These are phyloP conservation scores for Cenchrus fungigraminus DNA, from an alignment of 176 grass and related monocot genomes.

Conservation along the genomic window DNA sequence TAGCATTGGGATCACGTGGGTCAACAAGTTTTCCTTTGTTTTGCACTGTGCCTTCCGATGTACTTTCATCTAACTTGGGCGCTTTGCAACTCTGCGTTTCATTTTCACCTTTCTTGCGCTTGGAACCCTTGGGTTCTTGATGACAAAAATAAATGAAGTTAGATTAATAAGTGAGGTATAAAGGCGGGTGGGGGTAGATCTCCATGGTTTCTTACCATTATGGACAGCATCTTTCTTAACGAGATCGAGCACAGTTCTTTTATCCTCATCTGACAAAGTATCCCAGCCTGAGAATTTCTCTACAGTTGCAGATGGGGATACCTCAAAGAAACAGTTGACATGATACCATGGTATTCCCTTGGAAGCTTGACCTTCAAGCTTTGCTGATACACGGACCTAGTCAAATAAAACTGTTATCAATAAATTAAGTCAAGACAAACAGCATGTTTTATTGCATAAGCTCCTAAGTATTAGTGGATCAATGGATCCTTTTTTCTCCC, in stretches of 20 bases:
- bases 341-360: constrained; percentile 81
- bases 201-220: constrained; percentile 46
- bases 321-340: constrained; percentile 70
- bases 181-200: neutral
- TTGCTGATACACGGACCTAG: constrained; percentile 85
- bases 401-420: constrained; percentile 37
- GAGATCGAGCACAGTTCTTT: constrained; percentile 62
- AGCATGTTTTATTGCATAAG: constrained; percentile 24
- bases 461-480: constrained; percentile 6
- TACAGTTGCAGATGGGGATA: constrained; percentile 63
- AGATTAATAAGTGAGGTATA: constrained; percentile 27
- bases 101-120: constrained; percentile 61
- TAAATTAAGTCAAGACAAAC: constrained; percentile 30
- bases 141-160: constrained; percentile 39
- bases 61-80: constrained; percentile 57
- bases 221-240: constrained; percentile 50
- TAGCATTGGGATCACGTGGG: constrained; percentile 40
- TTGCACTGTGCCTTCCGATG: constrained; percentile 38
- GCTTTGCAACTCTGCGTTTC: constrained; percentile 54
- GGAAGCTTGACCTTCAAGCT: constrained; percentile 71
- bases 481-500: neutral
- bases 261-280: constrained; percentile 65
- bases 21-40: constrained; percentile 49
- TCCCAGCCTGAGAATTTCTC: constrained; percentile 89
- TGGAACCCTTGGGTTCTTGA: constrained; percentile 64